Evolutionary conservation across 352 stramenopile species (phyloP), one percentile per base, ranked within the genome.

Genomic region (Ochromonadaceae sp.): DNA sequence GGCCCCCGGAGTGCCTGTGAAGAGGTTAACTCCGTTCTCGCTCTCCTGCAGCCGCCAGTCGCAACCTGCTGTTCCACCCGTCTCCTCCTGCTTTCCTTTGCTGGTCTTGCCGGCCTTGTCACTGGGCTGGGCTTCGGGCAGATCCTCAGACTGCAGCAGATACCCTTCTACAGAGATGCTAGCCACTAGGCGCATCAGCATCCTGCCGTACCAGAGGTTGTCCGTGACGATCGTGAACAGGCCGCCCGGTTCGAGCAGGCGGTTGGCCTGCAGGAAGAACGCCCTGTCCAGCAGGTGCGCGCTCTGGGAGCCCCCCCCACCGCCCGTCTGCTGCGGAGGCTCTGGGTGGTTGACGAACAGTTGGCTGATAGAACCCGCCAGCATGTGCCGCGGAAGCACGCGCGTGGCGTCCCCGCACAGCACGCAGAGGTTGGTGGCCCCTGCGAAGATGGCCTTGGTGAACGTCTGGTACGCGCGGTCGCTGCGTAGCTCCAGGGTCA

Each of bases 271-370:
- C 9, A 20, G 2, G 30, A 63, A 63, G 38, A 63, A 63, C 22
- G 30, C 30, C 52, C 48, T 31, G 31, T 12, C 41, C 25, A 63
- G 26, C 22, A 63, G 14, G 31, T 63, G 55, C 26, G 22, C 9
- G 26, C 5, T 42, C 25, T 63, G 5, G 7, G 55, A 50, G 4
- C 9, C 9, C 22, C 52, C 34, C 20, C n/a, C 4, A 38, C 34
- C 32, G 5, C 3, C 32, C 26, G 20, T 14, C 38, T 63, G 55
- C 41, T 63, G 55, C 20, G 55, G 55, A 28, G 55, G 55, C 22
- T 63, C 55, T 12, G 55, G 55, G 31, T 63, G 25, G 41, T 63
- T 63, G 2, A 63, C 35, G 40, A 63, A 63, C 10, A 63, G 22
- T 2, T 32, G 2, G 22, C 52, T 4, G 36, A 52, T 40, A 3